Conservation (phyloP, 768 basidiomycete genomes). For the Hericium rajendrae region DNA sequence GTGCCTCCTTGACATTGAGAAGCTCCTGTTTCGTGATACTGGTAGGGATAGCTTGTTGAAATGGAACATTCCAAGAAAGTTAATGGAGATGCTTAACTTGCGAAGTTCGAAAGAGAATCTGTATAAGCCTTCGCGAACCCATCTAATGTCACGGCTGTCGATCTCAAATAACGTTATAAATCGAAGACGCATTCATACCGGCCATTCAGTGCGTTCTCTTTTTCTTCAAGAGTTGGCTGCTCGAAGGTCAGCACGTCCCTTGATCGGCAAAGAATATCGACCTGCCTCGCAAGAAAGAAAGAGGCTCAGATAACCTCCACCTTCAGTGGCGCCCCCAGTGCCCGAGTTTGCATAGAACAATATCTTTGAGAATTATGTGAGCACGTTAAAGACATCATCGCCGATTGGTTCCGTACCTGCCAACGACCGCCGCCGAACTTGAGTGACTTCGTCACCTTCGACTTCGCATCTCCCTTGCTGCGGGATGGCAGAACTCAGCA, state of each 20-base stretch:
- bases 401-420: slow-evolving; percentile 40
- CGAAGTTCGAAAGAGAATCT: slow-evolving; percentile 79
- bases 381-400: slow-evolving; percentile 9
- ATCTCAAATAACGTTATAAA: no score
- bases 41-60: not conserved
- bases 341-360: slow-evolving; percentile 82
- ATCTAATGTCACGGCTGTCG: slow-evolving; percentile 32
- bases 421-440: slow-evolving; percentile 70
- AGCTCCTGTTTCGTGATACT: slow-evolving; percentile 39
- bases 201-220: slow-evolving; percentile 51
- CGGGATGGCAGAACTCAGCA: not conserved
- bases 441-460: slow-evolving; percentile 66
- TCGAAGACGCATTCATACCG: slow-evolving; percentile 28
- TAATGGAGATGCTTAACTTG: slow-evolving; percentile 32
- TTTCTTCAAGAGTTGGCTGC: slow-evolving; percentile 73
- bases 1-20: slow-evolving; percentile 67
- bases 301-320: slow-evolving; percentile 54
- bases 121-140: slow-evolving; percentile 79
- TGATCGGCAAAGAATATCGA: not conserved
- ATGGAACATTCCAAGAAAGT: not conserved
- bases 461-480: slow-evolving; percentile 68
- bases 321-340: slow-evolving; percentile 37
- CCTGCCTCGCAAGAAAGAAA: slow-evolving; percentile 78
- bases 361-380: slow-evolving; percentile 35
- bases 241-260: not conserved